Evolutionary conservation across 306 rosid genomes (phyloP), one percentile per base, ranked within the genome.

Genomic region (Senna siamea): DNA sequence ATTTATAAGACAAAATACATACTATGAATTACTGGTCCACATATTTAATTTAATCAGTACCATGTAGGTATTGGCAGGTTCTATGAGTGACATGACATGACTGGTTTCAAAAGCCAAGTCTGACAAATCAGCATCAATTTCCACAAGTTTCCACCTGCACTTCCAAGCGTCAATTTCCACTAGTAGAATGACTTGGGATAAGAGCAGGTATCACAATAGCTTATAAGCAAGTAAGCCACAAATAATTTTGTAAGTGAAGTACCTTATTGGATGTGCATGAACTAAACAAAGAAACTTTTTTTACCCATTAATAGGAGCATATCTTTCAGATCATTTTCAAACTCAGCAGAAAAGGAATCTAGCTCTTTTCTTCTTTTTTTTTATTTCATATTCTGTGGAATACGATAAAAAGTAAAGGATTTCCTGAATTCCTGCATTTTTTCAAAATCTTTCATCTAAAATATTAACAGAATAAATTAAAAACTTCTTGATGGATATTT

Each of bases 61-160:
- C 98, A 94, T 94, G 89, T 88, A 94, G 53, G 98, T 91, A 82
- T 77, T 89, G 52, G 97, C 89, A 78, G 98, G 98, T 77, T 82
- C 89, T 76, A 94, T 88, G 60, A 91, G 97, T 6, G 98, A 94
- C 93, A 83, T 80, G 71, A 89, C 93, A 77, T 84, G 96, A 80
- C 84, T 81, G 18, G 87, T 84, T 83, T 91, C 96, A n/a, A 78
- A 75, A 59, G 79, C 80, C 87, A 94, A 80, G 52, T 84, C 84
- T 56, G 96, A 80, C 84, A 91, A 82, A 53, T 88, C 89, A 76
- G 95, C 90, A 85, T 93, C 85, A 73, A 89, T 84, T 84, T 91
- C 90, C 52, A 91, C 97, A 18, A 93, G 96, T 52, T 80, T 85
- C 97, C 97, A 94, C 84, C 98, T 94, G 85, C 78, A 78, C 44